These are phyloP conservation scores for Erythrobasidium hasegawianum DNA, from an alignment of 1,284 basidiomycete genomes.

Conservation along the genomic window DNA sequence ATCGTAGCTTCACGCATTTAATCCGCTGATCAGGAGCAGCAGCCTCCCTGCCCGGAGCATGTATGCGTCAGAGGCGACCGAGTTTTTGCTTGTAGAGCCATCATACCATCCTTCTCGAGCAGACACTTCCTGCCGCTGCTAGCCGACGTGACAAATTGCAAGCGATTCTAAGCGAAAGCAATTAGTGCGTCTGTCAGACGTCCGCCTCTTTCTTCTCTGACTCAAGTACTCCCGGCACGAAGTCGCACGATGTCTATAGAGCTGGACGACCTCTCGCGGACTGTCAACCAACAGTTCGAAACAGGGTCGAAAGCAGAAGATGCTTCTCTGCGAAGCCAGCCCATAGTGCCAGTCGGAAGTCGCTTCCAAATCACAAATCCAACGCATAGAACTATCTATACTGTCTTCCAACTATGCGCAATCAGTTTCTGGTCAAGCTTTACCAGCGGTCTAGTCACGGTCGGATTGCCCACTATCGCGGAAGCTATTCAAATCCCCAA, in stretches of 20 bases:
- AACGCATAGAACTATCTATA: not conserved
- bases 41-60: too few relatives aligned
- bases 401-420: not conserved
- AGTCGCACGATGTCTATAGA: not conserved
- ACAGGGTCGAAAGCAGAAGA: not conserved
- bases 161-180: too few relatives aligned
- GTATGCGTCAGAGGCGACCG: too few relatives aligned
- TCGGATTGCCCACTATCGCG: not conserved
- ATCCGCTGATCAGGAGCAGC: too few relatives aligned
- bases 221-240: not conserved
- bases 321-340: not conserved
- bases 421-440: slow-evolving; percentile 5
- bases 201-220: too few relatives aligned
- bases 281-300: not conserved
- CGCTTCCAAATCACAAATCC: not conserved
- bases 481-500: not conserved
- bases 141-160: too few relatives aligned
- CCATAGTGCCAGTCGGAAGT: not conserved
- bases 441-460: not conserved
- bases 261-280: not conserved
- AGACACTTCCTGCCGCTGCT: too few relatives aligned
- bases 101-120: too few relatives aligned
- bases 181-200: too few relatives aligned
- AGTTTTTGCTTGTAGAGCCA: too few relatives aligned
- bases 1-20: too few relatives aligned